Evolutionary conservation across 306 rosid species (phyloP).

Genomic region (Phaseolus lunatus): DNA sequence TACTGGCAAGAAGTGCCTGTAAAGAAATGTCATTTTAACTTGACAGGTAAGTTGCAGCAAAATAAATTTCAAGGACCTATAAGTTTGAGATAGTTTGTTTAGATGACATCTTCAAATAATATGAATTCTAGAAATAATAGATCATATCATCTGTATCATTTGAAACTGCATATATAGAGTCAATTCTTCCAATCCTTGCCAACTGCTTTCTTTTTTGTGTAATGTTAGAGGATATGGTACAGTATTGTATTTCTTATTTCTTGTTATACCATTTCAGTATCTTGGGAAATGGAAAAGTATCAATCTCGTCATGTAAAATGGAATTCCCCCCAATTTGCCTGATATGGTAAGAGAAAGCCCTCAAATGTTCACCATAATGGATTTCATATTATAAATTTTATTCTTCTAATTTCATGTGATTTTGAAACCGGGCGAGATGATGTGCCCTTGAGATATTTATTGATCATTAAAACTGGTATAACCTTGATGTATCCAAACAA

Average conservation of each 20-base stretch:
- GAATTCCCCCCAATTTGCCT: background rate
- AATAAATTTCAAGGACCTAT: constrained; percentile 29
- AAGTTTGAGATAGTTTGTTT: constrained; percentile 19
- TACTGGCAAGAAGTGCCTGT: constrained; percentile 86
- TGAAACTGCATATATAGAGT: constrained; percentile 5
- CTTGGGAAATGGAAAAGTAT: constrained; percentile 9
- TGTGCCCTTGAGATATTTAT: constrained; percentile 27
- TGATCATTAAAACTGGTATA: background rate
- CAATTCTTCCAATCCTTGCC: constrained; percentile 25
- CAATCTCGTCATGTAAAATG: background rate
- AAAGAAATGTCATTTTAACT: constrained; percentile 39
- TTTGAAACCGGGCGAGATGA: constrained; percentile 30
- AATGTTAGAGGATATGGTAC: background rate
- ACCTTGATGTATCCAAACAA: constrained; percentile 31
- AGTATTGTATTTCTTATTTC: background rate
- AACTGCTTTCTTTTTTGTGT: background rate
- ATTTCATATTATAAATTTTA: constrained; percentile 2
- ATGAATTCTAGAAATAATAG: constrained; percentile 15
- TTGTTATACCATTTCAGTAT: constrained; percentile 10
- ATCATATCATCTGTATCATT: constrained; percentile 27
- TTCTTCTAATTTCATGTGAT: constrained; percentile 20
- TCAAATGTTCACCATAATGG: constrained; percentile 14
- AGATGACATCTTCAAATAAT: constrained; percentile 6
- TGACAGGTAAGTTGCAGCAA: constrained; percentile 36
- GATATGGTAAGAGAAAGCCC: constrained; percentile 25